Conservation (phyloP, 2,329 filamentous ascomycete genomes). For the Ophiosphaerella herpotricha region DNA sequence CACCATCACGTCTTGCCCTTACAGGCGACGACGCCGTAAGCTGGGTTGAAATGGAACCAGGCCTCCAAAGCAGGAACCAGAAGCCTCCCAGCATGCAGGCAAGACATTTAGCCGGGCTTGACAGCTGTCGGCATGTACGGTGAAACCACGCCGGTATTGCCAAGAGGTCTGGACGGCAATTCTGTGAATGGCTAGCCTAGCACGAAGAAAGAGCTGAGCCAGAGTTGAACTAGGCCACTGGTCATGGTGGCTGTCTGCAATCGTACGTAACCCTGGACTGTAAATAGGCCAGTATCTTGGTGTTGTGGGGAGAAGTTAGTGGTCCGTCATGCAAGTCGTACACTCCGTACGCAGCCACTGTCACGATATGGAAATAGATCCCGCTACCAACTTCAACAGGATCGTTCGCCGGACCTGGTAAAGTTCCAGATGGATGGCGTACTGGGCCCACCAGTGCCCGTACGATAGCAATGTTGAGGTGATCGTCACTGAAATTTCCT, state of each 20-base stretch:
- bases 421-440: background rate
- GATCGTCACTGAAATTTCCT: background rate
- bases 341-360: constrained; percentile 6
- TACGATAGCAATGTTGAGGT: background rate
- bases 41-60: constrained; percentile 3
- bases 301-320: background rate
- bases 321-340: constrained; percentile 1
- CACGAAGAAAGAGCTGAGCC: background rate
- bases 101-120: constrained; percentile 9
- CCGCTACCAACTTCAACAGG: background rate
- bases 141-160: background rate
- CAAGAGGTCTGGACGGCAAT: background rate
- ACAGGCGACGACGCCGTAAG: constrained; percentile 3
- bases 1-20: constrained; percentile 2
- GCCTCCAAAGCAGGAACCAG: background rate
- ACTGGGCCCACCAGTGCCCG: background rate
- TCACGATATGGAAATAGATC: background rate
- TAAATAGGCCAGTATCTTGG: background rate
- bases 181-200: background rate
- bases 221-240: background rate
- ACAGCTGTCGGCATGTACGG: background rate
- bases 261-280: background rate
- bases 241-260: background rate
- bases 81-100: constrained; percentile 3
- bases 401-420: background rate